A percentile compares a stretch with the other conserved stretches of the same genome.
Conservation (phyloP, 495 filamentous ascomycete genomes). For the Trichoderma gamsii region DNA sequence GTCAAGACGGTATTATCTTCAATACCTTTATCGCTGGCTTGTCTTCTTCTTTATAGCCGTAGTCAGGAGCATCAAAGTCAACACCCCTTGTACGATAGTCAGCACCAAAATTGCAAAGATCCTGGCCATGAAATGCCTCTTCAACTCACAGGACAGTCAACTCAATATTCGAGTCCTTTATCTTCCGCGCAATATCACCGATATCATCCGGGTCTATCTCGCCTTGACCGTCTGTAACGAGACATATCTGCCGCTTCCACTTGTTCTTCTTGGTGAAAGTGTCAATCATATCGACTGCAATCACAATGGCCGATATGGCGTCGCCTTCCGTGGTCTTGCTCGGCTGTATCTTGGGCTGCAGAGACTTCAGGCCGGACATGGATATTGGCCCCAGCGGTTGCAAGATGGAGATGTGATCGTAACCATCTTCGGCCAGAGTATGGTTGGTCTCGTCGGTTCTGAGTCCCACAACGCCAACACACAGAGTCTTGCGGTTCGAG, state of each 20-base stretch:
- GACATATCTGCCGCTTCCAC: conserved; percentile 72
- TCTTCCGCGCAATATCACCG: conserved; percentile 59
- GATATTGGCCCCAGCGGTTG: conserved; percentile 65
- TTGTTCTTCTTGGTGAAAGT: conserved; percentile 81
- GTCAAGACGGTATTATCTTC: background rate
- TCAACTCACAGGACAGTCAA: conserved; percentile 68
- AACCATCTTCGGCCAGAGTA: conserved; percentile 54
- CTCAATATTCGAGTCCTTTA: conserved; percentile 70
- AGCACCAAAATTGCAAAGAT: background rate
- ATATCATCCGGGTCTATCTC: conserved; percentile 61
- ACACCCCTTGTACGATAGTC: conserved; percentile 54
- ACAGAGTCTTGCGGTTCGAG: conserved; percentile 74
- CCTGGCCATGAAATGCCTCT: conserved; percentile 23
- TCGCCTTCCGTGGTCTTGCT: conserved; percentile 57
- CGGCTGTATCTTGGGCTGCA: conserved; percentile 62
- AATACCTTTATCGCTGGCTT: conserved; percentile 64
- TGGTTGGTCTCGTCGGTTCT: conserved; percentile 75
- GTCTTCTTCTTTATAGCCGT: conserved; percentile 87
- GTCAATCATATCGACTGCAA: conserved; percentile 83
- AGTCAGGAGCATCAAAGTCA: conserved; percentile 92
- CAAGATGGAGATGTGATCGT: conserved; percentile 70
- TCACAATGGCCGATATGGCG: conserved; percentile 74
- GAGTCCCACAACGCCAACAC: conserved; percentile 73
- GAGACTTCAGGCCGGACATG: conserved; percentile 58
- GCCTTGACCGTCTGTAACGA: conserved; percentile 76